A percentile compares a stretch with the other conserved stretches of the same genome.
phyloP scores from a whole-genome alignment of 78 protist genomes.

The Bigelowiella natans region DNA sequence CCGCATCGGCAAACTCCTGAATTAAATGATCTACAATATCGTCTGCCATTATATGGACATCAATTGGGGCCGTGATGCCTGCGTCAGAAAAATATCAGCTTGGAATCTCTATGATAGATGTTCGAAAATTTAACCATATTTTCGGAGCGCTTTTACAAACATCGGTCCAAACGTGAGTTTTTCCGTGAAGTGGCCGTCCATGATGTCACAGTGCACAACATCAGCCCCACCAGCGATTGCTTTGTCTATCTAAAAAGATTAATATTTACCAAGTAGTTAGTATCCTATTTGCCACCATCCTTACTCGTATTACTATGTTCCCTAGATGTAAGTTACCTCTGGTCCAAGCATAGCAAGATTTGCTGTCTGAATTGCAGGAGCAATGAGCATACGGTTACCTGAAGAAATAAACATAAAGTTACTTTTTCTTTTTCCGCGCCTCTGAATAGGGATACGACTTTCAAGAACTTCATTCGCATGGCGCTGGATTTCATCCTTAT shows the following conservation, averaged over 20 bases:
- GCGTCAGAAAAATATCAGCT: no score
- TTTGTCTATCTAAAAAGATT: no score
- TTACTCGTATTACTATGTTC: no score
- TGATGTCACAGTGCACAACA: not conserved
- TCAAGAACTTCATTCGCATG: no score
- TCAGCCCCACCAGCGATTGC: not conserved
- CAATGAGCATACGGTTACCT: not conserved
- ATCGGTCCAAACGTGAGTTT: not conserved
- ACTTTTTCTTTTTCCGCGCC: no score
- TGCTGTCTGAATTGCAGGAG: not conserved
- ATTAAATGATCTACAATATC: not conserved
- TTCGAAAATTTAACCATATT: not conserved
- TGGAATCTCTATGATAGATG: no score
- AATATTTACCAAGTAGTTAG: no score
- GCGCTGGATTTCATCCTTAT: no score
- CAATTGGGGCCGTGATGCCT: not conserved
- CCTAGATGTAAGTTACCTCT: no score
- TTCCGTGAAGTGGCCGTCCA: not conserved
- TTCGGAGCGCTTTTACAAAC: not conserved
- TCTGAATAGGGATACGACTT: no score
- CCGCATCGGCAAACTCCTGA: not conserved
- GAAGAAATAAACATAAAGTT: no score
- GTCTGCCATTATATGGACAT: not conserved
- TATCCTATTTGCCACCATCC: no score
- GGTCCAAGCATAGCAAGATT: not conserved